These are phyloP conservation scores for Lignosus rhinocerotis DNA, from an alignment of 1,284 basidiomycete species.

Conservation along the genomic window DNA sequence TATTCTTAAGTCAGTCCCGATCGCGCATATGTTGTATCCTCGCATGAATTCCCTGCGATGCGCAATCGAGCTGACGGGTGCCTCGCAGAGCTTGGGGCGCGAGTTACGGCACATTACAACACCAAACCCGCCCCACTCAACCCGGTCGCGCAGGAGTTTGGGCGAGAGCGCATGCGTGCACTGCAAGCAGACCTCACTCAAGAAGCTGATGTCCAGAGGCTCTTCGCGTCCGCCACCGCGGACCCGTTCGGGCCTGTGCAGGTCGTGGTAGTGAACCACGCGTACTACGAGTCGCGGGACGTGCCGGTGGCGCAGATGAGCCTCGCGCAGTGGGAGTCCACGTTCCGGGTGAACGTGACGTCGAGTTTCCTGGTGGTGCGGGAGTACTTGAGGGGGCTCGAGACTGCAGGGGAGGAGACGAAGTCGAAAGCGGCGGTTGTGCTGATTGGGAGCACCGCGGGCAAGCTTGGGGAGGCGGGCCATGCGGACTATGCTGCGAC, in stretches of 20 bases:
- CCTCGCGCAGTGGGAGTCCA: conserved; percentile 65
- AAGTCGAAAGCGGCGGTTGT: conserved; percentile 61
- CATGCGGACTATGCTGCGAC: conserved; percentile 65
- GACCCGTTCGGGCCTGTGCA: conserved; percentile 51
- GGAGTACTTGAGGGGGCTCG: conserved; percentile 56
- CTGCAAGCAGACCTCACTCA: conserved; percentile 59
- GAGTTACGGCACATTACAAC: conserved; percentile 75
- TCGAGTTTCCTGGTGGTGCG: conserved; percentile 67
- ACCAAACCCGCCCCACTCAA: conserved; percentile 48
- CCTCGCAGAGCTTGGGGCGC: conserved; percentile 61
- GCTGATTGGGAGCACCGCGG: conserved; percentile 70
- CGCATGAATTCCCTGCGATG: not conserved
- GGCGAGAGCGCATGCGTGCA: conserved; percentile 37
- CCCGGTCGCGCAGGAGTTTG: conserved; percentile 41
- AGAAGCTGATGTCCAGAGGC: conserved; percentile 50
- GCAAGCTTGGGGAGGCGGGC: conserved; percentile 71
- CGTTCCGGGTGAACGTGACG: conserved; percentile 65
- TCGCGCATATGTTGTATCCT: too few species aligned
- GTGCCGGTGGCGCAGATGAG: conserved; percentile 59
- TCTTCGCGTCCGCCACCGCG: conserved; percentile 41
- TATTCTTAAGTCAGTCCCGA: conserved; percentile 46
- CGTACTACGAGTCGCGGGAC: conserved; percentile 48
- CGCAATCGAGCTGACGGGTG: not conserved
- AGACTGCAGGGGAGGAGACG: conserved; percentile 37
- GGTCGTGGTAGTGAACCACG: conserved; percentile 68